These are phyloP conservation scores for Albizia julibrissin DNA, from an alignment of 306 rosid species.

Conservation along the genomic window DNA sequence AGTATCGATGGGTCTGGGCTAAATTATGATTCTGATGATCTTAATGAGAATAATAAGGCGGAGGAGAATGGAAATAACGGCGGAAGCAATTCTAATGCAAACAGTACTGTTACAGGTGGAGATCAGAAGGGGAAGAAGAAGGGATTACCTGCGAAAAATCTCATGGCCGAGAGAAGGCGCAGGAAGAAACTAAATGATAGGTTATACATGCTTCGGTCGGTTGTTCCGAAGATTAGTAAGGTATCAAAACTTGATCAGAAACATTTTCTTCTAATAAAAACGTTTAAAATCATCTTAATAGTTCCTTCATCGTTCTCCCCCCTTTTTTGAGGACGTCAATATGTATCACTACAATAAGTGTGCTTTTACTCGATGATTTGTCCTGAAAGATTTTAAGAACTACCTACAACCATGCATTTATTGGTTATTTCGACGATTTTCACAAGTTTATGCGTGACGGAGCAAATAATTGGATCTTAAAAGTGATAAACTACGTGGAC, in stretches of 20 bases:
- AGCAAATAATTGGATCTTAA: background rate
- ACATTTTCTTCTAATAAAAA: background rate
- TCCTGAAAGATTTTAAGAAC: background rate
- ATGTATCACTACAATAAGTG: background rate
- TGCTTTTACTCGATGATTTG: background rate
- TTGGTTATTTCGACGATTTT: background rate
- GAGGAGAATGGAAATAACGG: conserved; percentile 55
- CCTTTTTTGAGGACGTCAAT: background rate
- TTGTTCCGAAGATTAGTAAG: conserved; percentile 98
- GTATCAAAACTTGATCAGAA: conserved; percentile 39
- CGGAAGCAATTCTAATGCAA: conserved; percentile 51
- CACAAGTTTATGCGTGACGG: background rate
- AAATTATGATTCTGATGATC: conserved; percentile 85
- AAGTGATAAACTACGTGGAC: background rate
- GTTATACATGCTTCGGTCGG: conserved; percentile 95
- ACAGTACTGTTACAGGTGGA: conserved; percentile 51
- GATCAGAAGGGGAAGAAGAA: conserved; percentile 93
- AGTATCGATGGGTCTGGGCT: conserved; percentile 63
- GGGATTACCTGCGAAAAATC: conserved; percentile 86
- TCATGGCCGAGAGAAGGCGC: conserved; percentile 98
- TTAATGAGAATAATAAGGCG: conserved; percentile 42
- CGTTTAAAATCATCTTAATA: background rate
- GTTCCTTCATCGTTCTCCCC: background rate
- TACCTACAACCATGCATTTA: background rate
- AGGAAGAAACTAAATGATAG: conserved; percentile 96